Evolutionary conservation across 257 asterid genomes (phyloP).

Genomic region (Gentiana macrophylla): DNA sequence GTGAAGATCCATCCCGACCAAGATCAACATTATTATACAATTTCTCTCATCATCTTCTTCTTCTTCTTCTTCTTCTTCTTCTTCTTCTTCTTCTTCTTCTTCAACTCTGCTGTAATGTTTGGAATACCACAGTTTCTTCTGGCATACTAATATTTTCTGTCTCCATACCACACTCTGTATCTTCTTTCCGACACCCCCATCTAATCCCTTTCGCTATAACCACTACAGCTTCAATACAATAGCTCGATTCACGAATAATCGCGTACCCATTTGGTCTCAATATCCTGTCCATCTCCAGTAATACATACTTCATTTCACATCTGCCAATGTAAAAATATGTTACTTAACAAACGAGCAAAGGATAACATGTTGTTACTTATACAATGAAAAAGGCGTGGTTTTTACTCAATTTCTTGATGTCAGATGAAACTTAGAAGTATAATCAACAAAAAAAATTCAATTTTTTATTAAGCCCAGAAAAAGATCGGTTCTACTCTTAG

Average conservation of each 20-base stretch:
- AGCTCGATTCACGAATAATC: constrained; percentile 73
- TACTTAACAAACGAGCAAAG: no score
- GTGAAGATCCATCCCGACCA: no score
- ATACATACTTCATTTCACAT: constrained; percentile 87
- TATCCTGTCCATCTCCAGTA: constrained; percentile 93
- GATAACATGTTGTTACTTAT: no score
- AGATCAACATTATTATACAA: no score
- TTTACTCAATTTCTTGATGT: no score
- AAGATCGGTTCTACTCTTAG: no score
- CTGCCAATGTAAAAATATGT: constrained; percentile 19
- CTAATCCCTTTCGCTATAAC: constrained; percentile 73
- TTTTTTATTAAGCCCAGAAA: no score
- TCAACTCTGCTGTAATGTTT: constrained; percentile 25
- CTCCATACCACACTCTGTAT: constrained; percentile 52
- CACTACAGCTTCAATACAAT: constrained; percentile 50
- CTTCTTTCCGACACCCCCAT: constrained; percentile 89
- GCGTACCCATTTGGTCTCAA: constrained; percentile 84
- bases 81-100: constrained; percentile 13
- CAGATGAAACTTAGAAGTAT: no score
- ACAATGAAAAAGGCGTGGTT: no score
- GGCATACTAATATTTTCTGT: constrained; percentile 88
- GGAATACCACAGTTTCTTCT: constrained; percentile 85
- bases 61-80: no score
- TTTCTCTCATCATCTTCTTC: no score
- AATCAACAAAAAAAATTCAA: no score